phyloP scores from a whole-genome alignment of 1,139 yeast species.

The Starmera stellimalicola region DNA sequence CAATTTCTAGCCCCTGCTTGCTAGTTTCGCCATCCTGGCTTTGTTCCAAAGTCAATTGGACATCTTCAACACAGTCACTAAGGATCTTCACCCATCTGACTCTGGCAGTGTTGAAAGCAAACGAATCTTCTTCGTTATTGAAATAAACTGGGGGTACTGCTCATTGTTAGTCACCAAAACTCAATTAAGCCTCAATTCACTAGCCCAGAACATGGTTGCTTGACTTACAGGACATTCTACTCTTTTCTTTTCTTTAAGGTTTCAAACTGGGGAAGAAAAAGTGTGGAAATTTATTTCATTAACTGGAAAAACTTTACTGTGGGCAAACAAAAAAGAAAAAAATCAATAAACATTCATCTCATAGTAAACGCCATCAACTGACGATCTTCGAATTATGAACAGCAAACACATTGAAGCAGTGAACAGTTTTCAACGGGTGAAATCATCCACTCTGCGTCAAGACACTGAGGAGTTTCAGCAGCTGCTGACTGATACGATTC shows the following conservation, averaged over 20 bases:
- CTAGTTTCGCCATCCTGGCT: constrained; percentile 15
- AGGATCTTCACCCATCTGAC: constrained; percentile 85
- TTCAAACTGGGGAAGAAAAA: too few species aligned
- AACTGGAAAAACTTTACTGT: too few species aligned
- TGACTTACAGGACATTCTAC: too few species aligned
- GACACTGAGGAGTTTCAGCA: constrained; percentile 26
- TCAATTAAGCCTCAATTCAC: too few species aligned
- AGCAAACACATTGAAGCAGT: background rate
- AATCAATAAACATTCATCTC: too few species aligned
- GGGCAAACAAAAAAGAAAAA: too few species aligned
- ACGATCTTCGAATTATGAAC: background rate
- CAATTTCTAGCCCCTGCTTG: constrained; percentile 24
- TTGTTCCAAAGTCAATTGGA: constrained; percentile 25
- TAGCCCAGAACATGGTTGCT: too few species aligned
- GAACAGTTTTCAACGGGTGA: background rate
- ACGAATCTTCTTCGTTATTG: constrained; percentile 65
- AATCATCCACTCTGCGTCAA: constrained; percentile 17
- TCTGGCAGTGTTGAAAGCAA: constrained; percentile 73
- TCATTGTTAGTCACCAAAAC: too few species aligned
- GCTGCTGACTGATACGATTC: constrained; percentile 17
- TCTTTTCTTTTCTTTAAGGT: too few species aligned
- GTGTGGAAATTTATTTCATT: too few species aligned
- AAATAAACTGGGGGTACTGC: constrained; percentile 36
- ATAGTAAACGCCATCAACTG: too few species aligned
- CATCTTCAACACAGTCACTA: constrained; percentile 57